Evolutionary conservation across 116 monocot species (phyloP), one percentile per base, ranked within the genome.

Genomic region (Trichopus zeylanicus): DNA sequence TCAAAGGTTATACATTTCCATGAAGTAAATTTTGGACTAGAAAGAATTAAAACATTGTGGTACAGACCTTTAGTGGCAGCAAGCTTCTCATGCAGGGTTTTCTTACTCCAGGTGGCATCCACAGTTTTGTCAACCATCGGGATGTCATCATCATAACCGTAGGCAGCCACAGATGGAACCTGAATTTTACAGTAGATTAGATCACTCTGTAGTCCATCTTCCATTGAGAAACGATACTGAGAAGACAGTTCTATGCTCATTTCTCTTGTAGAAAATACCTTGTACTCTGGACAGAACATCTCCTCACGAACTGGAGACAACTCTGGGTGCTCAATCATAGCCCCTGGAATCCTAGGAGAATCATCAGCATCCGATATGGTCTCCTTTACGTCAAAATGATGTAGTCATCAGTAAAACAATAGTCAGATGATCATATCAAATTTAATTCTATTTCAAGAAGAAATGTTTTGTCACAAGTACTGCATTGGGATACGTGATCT

Each of bases 91-190:
- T 78, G 58, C 27, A 51, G 38, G 8, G 53, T 1, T 48, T 77
- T 79, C 35, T 91, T 64, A 49, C 68, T 77, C 77, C 79, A 97
- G 37, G 31, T 57, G 26, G 77, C 69, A 63, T 91, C 91, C 23
- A 97, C 62, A 20, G 64, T 66, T 65, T 97, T 97, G 48, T 97
- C 87, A 27, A 85, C 77, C 64, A 91, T 76, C 16, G 97, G 97
- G 31, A 84, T 67, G 53, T 74, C 74, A 67, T 79, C 82, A 67
- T 81, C 67, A 59, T 60, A 67, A 67, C 21, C 39, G 28, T 42
- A 37, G 57, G 49, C 19, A 22, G 49, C 7, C 49, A 49, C 49
- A 7, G 49, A 29, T 32, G 62, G 71, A 19, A 32, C 67, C 75
- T 74, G 70, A 56, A 62, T 21, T 29, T 51, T 51, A 32, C 12